Conservation (phyloP, 106 monocot species). For the Vanilla planifolia region DNA sequence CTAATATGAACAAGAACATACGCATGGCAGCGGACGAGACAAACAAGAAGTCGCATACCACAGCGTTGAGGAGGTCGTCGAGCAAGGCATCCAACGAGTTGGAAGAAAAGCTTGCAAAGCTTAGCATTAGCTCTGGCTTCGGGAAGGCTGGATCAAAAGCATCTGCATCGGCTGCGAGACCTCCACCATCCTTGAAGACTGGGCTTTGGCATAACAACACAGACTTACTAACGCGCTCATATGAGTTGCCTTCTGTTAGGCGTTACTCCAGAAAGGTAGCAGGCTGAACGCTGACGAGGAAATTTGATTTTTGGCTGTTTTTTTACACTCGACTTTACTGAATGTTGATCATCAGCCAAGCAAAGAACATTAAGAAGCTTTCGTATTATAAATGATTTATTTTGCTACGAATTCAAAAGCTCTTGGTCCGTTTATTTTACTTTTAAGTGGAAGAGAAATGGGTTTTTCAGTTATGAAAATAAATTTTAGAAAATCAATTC, state of each 20-base stretch:
- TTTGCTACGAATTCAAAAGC: too few species aligned
- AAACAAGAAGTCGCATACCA: neutral
- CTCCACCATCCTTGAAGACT: conserved; percentile 46
- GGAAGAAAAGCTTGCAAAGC: conserved; percentile 33
- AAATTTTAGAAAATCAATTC: too few species aligned
- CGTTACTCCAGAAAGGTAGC: conserved; percentile 29
- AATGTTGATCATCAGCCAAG: too few species aligned
- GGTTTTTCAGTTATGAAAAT: too few species aligned
- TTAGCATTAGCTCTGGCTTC: conserved; percentile 25
- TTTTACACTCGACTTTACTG: too few species aligned
- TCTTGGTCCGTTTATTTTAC: too few species aligned
- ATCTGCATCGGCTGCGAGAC: conserved; percentile 1
- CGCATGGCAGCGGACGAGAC: neutral
- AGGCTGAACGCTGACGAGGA: conserved; percentile 14
- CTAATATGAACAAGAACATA: neutral
- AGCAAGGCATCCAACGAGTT: conserved; percentile 20
- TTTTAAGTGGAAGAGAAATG: too few species aligned
- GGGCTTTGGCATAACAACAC: conserved; percentile 53
- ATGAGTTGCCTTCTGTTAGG: conserved; percentile 31
- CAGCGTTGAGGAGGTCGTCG: conserved; percentile 1
- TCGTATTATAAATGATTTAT: too few species aligned
- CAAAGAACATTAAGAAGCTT: too few species aligned
- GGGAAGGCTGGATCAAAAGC: neutral
- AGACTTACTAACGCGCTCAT: conserved; percentile 11
- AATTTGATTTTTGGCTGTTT: too few species aligned